A percentile compares a stretch with the other conserved stretches of the same genome.
phyloP scores from a whole-genome alignment of 2,329 filamentous ascomycete genomes.

The Lachnellula occidentalis region DNA sequence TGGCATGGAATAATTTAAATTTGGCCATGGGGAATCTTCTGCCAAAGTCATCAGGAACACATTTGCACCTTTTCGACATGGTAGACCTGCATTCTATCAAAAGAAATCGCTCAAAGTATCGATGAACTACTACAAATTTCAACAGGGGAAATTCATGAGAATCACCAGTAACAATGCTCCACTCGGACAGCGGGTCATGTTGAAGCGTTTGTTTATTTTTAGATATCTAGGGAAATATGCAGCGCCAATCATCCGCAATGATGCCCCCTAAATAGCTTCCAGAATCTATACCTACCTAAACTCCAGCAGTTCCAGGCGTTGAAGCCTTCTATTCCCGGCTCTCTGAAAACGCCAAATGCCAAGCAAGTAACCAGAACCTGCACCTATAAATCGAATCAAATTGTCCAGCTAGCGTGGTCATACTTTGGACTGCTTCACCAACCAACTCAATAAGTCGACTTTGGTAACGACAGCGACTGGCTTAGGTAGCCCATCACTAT shows the following conservation, averaged over 20 bases:
- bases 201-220: not conserved
- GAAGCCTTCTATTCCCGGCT: not conserved
- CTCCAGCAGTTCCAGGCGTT: not conserved
- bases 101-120: too few species aligned
- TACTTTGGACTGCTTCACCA: slow-evolving; percentile 61
- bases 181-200: not conserved
- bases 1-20: too few species aligned
- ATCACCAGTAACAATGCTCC: not conserved
- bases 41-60: too few species aligned
- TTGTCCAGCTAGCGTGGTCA: not conserved
- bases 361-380: not conserved
- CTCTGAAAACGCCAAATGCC: not conserved
- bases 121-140: too few species aligned
- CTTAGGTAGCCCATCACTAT: slow-evolving; percentile 51
- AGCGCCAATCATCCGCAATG: too few species aligned
- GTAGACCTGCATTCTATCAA: too few species aligned
- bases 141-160: too few species aligned
- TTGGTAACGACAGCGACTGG: slow-evolving; percentile 91
- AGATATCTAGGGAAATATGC: not conserved
- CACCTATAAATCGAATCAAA: not conserved
- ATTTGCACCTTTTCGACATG: too few species aligned
- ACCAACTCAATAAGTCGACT: slow-evolving; percentile 88
- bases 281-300: too few species aligned
- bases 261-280: too few species aligned
- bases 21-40: too few species aligned